Evolutionary conservation across 345 rosid species (phyloP).

Genomic region (Camelina neglecta): DNA sequence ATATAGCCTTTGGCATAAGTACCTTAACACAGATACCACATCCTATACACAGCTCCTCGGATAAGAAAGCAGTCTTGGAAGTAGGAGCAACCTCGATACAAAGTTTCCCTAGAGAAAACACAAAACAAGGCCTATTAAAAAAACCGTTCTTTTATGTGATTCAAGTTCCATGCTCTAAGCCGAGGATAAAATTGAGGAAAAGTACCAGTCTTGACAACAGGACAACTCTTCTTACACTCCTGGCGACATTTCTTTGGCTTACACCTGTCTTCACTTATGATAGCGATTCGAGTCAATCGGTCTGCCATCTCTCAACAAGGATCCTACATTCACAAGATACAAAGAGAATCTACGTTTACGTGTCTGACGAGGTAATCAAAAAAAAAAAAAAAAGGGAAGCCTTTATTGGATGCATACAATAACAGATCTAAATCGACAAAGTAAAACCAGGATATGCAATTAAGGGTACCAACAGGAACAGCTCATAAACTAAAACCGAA

Average conservation of each 20-base stretch:
- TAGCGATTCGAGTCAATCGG: too few relatives aligned
- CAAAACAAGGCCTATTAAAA: background rate
- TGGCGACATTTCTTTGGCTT: too few relatives aligned
- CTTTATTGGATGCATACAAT: background rate
- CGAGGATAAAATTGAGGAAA: background rate
- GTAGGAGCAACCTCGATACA: slow-evolving; percentile 82
- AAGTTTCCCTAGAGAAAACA: slow-evolving; percentile 58
- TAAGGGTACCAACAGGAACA: background rate
- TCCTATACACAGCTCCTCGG: slow-evolving; percentile 90
- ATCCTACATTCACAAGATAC: background rate
- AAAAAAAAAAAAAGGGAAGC: background rate
- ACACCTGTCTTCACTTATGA: too few relatives aligned
- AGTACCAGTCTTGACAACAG: slow-evolving; percentile 23
- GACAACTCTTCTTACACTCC: too few relatives aligned
- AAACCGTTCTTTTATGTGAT: background rate
- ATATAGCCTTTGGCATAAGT: background rate
- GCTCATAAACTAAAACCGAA: background rate
- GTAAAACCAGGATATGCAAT: background rate
- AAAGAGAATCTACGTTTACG: background rate
- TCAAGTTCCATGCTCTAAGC: background rate
- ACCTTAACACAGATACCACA: slow-evolving; percentile 95
- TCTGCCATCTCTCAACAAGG: background rate
- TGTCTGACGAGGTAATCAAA: background rate
- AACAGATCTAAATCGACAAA: background rate
- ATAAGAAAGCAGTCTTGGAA: slow-evolving; percentile 74